Base-by-base conservation (phyloP, 345 rosid species). In the Citrus glauca region DNA sequence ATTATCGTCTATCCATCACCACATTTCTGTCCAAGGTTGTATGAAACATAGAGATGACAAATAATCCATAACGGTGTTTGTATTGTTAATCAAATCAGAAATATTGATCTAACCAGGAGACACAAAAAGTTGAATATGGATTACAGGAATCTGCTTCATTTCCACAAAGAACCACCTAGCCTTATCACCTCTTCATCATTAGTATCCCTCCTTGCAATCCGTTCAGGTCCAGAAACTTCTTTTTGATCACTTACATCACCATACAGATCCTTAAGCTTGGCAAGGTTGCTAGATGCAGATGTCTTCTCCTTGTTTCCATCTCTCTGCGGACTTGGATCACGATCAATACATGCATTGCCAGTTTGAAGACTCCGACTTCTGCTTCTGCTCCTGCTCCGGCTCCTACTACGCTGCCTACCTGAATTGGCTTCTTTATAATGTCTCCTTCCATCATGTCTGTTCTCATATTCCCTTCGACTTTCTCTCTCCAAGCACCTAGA, bases 151-250 rank as follows among this genome's bases (percentile, higher is more conserved):
- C 19, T 22, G 40, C 38, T 55, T 25, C 86, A 92, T 77, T 84
- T 94, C 98, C 98, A 94, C 14, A 86, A 76, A 73, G 92, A 87
- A 57, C 93, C 98, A 61, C 99, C 98, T 38, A 96, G 95, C 84
- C 95, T 90, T 17, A 96, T 88, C 66, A 96, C 98, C 85, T 96
- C 99, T 82, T 94, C 97, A 6, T 94, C 86, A 63, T 88, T 78
- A 73, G 72, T 87, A 69, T 91, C 93, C 73, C 90, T 85, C 50
- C 88, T 80, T 20, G 89, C 86, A 73, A 72, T 72, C 87, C 88
- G 83, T 66, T 91, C 98, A 61, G 33, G 28, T 11, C 82, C 82
- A 71, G 84, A 81, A 56, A 85, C 90, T 5, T 85, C 94, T 81
- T 88, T 92, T 65, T 86, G 73, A 75, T 79, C 89, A 32, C 87